Percentiles rank a stretch among this genome's conserved stretches.
Evolutionary conservation across 2,329 filamentous ascomycete genomes (phyloP).

Genomic region (Pseudogymnoascus sp.): DNA sequence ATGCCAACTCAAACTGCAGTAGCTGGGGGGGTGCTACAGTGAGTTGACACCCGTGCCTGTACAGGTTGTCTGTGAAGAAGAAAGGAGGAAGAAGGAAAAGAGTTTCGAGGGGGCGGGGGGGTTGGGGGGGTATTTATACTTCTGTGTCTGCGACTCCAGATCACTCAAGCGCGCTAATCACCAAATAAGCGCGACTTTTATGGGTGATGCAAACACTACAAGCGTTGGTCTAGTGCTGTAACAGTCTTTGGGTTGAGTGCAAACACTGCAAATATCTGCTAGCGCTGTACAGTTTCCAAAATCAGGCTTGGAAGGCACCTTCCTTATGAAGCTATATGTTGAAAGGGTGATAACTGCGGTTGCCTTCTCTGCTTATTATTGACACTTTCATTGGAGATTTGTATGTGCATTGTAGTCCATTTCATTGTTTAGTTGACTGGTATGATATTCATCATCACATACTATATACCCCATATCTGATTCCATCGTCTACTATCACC

Average conservation of each 20-base stretch:
- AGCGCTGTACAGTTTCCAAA: neutral
- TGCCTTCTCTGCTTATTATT: neutral
- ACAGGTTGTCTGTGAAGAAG: neutral
- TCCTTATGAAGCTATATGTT: neutral
- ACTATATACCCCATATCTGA: slow-evolving; percentile 50
- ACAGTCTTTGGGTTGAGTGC: neutral
- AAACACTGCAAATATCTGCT: neutral
- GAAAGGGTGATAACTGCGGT: neutral
- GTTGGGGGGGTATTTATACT: neutral
- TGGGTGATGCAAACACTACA: neutral
- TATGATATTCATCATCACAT: neutral
- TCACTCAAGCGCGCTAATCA: slow-evolving; percentile 3
- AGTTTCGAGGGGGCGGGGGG: neutral
- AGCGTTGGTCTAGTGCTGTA: neutral
- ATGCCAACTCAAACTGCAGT: neutral
- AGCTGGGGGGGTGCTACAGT: neutral
- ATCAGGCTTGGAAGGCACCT: neutral
- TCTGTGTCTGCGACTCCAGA: neutral
- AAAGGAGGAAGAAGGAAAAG: neutral
- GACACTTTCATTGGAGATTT: neutral
- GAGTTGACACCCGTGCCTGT: neutral
- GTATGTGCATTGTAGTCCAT: too few species aligned
- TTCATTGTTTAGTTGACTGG: neutral
- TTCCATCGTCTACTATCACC: slow-evolving; percentile 51
- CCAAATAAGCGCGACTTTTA: slow-evolving; percentile 1